Evolutionary conservation across 2,329 filamentous ascomycete genomes (phyloP).

Genomic region (Ceratocystis albifundus): DNA sequence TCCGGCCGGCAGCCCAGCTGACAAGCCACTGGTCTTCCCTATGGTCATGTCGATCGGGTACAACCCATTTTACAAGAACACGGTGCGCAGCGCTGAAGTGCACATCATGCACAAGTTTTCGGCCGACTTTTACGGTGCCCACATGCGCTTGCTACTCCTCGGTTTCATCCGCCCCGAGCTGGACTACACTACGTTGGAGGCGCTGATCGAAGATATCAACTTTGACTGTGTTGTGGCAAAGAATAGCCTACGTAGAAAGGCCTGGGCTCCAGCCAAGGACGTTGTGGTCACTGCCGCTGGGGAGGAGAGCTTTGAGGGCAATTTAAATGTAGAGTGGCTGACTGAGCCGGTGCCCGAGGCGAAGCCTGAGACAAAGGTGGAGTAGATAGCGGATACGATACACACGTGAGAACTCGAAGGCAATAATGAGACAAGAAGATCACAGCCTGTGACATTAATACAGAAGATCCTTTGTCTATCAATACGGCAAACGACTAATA

Average conservation of each 20-base stretch:
- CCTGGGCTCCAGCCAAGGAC: conserved; percentile 43
- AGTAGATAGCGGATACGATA: background rate
- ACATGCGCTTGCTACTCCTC: conserved; percentile 67
- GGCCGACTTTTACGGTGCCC: conserved; percentile 72
- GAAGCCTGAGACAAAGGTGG: background rate
- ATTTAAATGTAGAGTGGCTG: conserved; percentile 34
- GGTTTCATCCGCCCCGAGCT: conserved; percentile 83
- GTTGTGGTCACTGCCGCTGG: conserved; percentile 28
- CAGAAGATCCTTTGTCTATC: background rate
- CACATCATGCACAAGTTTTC: conserved; percentile 71
- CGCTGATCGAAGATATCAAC: conserved; percentile 75
- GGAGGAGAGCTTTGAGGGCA: conserved; percentile 24
- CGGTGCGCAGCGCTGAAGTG: conserved; percentile 73
- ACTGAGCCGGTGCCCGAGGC: conserved; percentile 27
- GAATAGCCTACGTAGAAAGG: conserved; percentile 55
- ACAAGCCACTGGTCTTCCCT: conserved; percentile 46
- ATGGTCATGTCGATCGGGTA: conserved; percentile 94
- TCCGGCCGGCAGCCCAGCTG: conserved; percentile 27
- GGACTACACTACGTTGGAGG: conserved; percentile 76
- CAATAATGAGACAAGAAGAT: background rate
- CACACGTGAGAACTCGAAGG: background rate
- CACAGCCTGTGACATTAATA: conserved; percentile 1
- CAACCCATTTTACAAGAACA: conserved; percentile 97
- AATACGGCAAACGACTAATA: background rate
- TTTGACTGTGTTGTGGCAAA: conserved; percentile 76